Evolutionary conservation across 2,329 filamentous ascomycete species (phyloP), one percentile per base, ranked within the genome.

Genomic region (Ramularia collo-cygni): DNA sequence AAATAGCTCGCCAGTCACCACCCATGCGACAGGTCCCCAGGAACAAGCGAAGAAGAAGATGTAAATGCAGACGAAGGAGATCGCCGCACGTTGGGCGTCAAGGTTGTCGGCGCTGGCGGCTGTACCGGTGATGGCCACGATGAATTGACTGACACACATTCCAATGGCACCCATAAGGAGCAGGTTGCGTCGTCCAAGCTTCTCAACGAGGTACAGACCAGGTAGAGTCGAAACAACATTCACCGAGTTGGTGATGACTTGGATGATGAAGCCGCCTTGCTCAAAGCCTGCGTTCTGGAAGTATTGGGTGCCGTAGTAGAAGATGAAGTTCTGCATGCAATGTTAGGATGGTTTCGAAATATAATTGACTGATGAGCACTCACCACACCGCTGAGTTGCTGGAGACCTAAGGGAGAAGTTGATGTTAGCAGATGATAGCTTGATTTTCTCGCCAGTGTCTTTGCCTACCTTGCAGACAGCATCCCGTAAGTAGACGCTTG

Each of bases 121-220:
- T 16, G 50, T 58, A 39, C 70, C 73, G 38, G 75, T 64, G 49
- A 90, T 86, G 56, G 77, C 87, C 40, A 90, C 83, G 58, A 93
- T 70, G 73, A 90, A 90, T 66, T 93, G 82, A 70, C 83, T 88
- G 56, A 89, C 60, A 15, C 89, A 69, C 87, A 94, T 94, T 54
- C 85, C 84, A 3, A 79, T 43, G 18, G 84, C 85, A 56, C 87
- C 87, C 57, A 71, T 74, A 62, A 94, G 75, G 51, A 94, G 79
- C 42, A 94, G 78, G 31, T 75, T 72, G 50, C 87, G 85, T 60
- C 87, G 85, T 51, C 87, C 87, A 50, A 87, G 76, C 54, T 69
- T 75, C 71, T 94, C 87, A 47, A 94, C 79, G 15, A 81, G 81
- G 68, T 74, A 93, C 77, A 94, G 93, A 16, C 86, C 90, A 54